phyloP scores from a whole-genome alignment of 768 basidiomycete species.

The Pisolithus microcarpus region DNA sequence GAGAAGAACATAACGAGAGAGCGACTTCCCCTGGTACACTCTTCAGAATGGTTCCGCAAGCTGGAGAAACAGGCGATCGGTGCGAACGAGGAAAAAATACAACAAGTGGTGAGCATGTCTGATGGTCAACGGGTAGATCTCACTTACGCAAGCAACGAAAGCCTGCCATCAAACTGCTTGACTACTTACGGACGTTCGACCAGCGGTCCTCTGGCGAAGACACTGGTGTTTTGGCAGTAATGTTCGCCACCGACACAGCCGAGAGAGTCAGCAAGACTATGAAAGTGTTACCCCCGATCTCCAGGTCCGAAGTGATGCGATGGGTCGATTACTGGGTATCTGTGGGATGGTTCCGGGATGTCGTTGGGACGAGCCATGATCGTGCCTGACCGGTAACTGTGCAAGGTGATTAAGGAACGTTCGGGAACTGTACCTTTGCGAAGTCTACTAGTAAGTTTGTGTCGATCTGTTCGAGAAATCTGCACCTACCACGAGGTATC shows the following conservation, averaged over 20 bases:
- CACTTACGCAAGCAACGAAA: slow-evolving; percentile 1
- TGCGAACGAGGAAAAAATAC: slow-evolving; percentile 18
- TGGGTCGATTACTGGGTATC: slow-evolving; percentile 37
- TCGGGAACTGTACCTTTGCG: neutral
- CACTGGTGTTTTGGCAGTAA: neutral
- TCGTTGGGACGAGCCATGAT: neutral
- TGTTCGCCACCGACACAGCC: neutral
- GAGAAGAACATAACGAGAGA: slow-evolving; percentile 6
- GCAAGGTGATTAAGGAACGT: too few species aligned
- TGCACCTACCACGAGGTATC: neutral
- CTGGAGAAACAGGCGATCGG: slow-evolving; percentile 10
- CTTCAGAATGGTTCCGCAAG: slow-evolving; percentile 28
- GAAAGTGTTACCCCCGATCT: neutral
- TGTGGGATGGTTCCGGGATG: slow-evolving; percentile 17
- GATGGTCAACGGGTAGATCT: slow-evolving; percentile 28
- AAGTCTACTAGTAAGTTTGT: neutral
- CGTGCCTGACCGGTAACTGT: neutral
- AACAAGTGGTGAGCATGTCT: slow-evolving; percentile 22
- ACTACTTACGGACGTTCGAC: slow-evolving; percentile 18
- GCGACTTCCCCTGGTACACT: slow-evolving; percentile 26
- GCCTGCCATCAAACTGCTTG: slow-evolving; percentile 29
- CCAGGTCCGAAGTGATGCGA: slow-evolving; percentile 15
- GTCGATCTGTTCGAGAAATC: neutral
- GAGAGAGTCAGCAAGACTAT: neutral
- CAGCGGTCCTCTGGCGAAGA: neutral